phyloP scores from a whole-genome alignment of 1,284 basidiomycete species.

The Microbotryum lychnidis-dioicae region DNA sequence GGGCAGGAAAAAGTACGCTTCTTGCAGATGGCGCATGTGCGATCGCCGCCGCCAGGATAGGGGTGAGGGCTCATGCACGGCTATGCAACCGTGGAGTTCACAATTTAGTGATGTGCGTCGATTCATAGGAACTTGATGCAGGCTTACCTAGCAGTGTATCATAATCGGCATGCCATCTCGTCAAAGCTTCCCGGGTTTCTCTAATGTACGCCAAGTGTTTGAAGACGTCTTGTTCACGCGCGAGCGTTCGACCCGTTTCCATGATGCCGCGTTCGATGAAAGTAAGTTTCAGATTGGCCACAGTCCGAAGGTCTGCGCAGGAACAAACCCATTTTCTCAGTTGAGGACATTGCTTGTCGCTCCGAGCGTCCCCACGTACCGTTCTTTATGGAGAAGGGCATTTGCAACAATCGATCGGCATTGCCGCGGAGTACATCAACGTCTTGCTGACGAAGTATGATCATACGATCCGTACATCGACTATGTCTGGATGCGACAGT shows the following conservation, averaged over 20 bases:
- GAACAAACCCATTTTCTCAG: no score
- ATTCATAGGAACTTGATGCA: not conserved
- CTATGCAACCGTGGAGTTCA: not conserved
- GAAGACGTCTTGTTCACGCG: not conserved
- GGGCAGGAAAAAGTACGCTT: slow-evolving; percentile 11
- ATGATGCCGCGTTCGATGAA: slow-evolving; percentile 11
- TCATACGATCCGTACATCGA: slow-evolving; percentile 9
- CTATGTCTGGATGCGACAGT: not conserved
- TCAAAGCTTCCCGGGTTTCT: slow-evolving; percentile 4
- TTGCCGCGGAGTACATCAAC: slow-evolving; percentile 3
- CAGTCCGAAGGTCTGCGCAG: slow-evolving; percentile 6
- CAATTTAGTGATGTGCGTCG: not conserved
- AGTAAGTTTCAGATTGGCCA: slow-evolving; percentile 17
- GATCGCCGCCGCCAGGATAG: slow-evolving; percentile 12
- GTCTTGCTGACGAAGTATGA: slow-evolving; percentile 10
- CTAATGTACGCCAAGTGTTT: slow-evolving; percentile 4
- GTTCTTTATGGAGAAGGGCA: slow-evolving; percentile 2
- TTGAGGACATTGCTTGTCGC: no score
- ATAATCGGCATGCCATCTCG: slow-evolving; percentile 10
- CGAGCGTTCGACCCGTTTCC: not conserved
- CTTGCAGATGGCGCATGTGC: slow-evolving; percentile 12
- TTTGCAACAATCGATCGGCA: slow-evolving; percentile 7
- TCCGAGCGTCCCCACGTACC: no score
- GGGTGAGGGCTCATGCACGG: slow-evolving; percentile 1
- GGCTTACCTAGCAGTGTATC: slow-evolving; percentile 5